Evolutionary conservation across 2,329 filamentous ascomycete species (phyloP).

Genomic region (Huntiella moniliformis): DNA sequence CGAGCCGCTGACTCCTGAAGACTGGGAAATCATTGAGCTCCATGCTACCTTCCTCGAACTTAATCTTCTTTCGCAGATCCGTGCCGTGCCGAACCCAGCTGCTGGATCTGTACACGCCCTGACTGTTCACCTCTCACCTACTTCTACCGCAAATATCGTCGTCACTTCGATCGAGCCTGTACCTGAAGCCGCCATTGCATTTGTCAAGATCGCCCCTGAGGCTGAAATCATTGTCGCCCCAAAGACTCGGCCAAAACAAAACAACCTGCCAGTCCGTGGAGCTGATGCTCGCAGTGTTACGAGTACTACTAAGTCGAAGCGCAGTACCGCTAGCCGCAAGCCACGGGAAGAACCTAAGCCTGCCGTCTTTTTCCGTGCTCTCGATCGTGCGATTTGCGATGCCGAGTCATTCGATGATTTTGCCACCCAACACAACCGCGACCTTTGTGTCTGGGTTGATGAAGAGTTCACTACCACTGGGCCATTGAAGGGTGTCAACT

Average conservation of each 20-base stretch:
- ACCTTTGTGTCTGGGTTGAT: conserved; percentile 70
- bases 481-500: conserved; percentile 56
- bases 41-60: conserved; percentile 91
- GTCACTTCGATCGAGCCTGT: conserved; percentile 63
- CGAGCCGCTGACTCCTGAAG: conserved; percentile 81
- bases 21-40: conserved; percentile 98
- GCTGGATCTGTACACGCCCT: conserved; percentile 51
- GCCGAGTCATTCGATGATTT: conserved; percentile 52
- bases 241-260: conserved; percentile 59
- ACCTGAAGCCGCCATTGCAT: conserved; percentile 30
- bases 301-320: conserved; percentile 61
- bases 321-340: conserved; percentile 51
- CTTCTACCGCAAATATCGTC: conserved; percentile 81
- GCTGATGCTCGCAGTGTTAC: conserved; percentile 58
- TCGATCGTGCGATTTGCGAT: conserved; percentile 47
- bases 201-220: conserved; percentile 83
- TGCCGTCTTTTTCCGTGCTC: conserved; percentile 58
- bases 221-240: conserved; percentile 95
- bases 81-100: conserved; percentile 72
- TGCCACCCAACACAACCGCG: conserved; percentile 28
- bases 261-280: conserved; percentile 25
- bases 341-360: conserved; percentile 46
- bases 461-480: conserved; percentile 53
- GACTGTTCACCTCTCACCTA: conserved; percentile 83
- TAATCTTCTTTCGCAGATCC: conserved; percentile 82